Evolutionary conservation across 306 rosid genomes (phyloP), one percentile per base, ranked within the genome.

Genomic region (Carpinus fangiana): DNA sequence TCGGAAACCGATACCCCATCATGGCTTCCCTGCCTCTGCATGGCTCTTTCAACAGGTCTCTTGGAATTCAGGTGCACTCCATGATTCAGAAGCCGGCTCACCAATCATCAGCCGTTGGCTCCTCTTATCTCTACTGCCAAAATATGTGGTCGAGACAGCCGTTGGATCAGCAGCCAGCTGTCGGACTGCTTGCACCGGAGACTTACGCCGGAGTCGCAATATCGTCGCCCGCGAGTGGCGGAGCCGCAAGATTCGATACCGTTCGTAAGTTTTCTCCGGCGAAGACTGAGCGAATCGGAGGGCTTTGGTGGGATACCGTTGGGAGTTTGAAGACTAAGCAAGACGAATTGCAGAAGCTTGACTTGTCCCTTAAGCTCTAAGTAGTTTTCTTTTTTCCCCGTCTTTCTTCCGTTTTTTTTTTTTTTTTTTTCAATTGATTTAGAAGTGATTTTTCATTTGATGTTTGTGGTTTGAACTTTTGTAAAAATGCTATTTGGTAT

Each of bases 291-390:
- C 86, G 83, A 76, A 64, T 65, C 55, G 90, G 88, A 43, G 90
- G 89, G 21, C 82, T 81, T 68, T 88, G 84, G 84, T 81, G 89
- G 87, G 82, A 77, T 71, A 79, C 77, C 70, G 52, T 72, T 73
- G 79, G 69, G 53, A 83, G 78, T 78, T 74, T 87, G 50, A 87
- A 84, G 73, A 79, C 83, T 70, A 87, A 88, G 72, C 87, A 87
- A 86, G 94, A 93, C 56, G 94, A 94, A 62, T 74, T 89, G 73
- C 89, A 88, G 82, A 90, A 89, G 78, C 97, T 94, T 77, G 98
- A 94, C 89, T 90, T 94, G 90, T 90, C 97, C 76, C 98, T 94
- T 72, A 94, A 86, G 88, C 97, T 94, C 86, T 92, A 76, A 93
- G 50, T 61, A 43, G 78, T 16, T 51, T n/a, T 76, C 81, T 53